phyloP scores from a whole-genome alignment of 225 moss, liverwort and hornwort genomes.

The Pseudisothecium myosuroides region DNA sequence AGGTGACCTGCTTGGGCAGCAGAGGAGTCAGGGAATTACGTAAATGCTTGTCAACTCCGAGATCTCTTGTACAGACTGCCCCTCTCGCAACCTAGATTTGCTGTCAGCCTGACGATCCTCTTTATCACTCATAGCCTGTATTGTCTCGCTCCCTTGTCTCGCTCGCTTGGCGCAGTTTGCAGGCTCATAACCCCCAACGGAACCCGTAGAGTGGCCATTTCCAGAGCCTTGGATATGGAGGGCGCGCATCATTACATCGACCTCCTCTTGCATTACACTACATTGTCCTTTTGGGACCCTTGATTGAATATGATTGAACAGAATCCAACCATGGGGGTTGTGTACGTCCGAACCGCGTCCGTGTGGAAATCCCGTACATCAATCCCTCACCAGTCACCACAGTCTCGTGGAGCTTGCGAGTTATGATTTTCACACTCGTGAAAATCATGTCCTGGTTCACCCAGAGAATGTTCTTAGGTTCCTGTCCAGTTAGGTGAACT shows the following conservation, averaged over 20 bases:
- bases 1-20: background rate
- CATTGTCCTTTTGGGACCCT: background rate
- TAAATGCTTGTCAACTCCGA: slow-evolving; percentile 15
- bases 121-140: background rate
- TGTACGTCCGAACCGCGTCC: background rate
- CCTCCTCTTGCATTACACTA: background rate
- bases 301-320: background rate
- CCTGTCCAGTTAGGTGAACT: background rate
- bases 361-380: background rate
- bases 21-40: background rate
- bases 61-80: slow-evolving; percentile 27
- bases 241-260: background rate
- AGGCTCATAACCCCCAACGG: background rate
- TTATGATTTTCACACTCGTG: background rate
- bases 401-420: background rate
- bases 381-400: background rate
- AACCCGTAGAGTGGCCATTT: background rate
- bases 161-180: background rate
- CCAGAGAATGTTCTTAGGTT: background rate
- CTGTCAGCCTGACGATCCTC: slow-evolving; percentile 17
- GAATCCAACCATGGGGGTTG: background rate
- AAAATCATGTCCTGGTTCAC: background rate
- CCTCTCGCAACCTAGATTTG: slow-evolving; percentile 9
- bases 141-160: background rate
- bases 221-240: background rate